Base-by-base conservation (phyloP, 345 rosid genomes). In the Melastoma malabathricum region DNA sequence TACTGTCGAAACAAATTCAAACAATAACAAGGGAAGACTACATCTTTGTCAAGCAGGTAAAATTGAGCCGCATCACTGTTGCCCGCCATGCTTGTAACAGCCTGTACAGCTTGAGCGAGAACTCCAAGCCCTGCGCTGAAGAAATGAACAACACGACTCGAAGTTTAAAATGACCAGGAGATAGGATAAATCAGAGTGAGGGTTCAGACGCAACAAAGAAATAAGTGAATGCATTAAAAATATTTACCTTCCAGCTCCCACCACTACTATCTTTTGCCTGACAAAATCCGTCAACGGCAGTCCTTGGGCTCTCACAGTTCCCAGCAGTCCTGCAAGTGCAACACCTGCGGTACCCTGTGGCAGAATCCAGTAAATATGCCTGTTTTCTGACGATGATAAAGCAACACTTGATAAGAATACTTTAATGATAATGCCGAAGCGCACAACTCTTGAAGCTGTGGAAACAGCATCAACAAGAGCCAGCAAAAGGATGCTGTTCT, bases 61-160 rank as follows among this genome's bases (percentile, higher is more conserved):
- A 81, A 84, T 49, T 77, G 76, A 55, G 70, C 78, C 45, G 56
- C 62, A 57, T 68, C 83, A 57, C 60, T 71, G 53, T 68, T 77
- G 43, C 89, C 95, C 48, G 90, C 72, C 86, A 87, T 87, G 63
- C 81, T 80, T 15, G 87, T 64, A 62, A 63, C 83, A 57, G 96
- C 89, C 67, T 81, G 79, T 49, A 72, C 74, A 56, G 94, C 94
- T 83, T 69, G 77, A 62, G 63, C 73, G 56, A 86, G 81, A 45
- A 92, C 96, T 56, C 96, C 98, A n/a, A 92, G 95, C 75, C 97
- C 98, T 1, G 96, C 98, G 71, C 98, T 92, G 86, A 51, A 68
- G 71, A 54, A 47, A 27, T 25, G 44, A 53, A 43, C 50, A 60
- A 45, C 20, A 20, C 17, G 18, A 54, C 12, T 46, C 12, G 25